Evolutionary conservation across 2,329 filamentous ascomycete species (phyloP).

Genomic region (Bimuria novae-zelandiae): DNA sequence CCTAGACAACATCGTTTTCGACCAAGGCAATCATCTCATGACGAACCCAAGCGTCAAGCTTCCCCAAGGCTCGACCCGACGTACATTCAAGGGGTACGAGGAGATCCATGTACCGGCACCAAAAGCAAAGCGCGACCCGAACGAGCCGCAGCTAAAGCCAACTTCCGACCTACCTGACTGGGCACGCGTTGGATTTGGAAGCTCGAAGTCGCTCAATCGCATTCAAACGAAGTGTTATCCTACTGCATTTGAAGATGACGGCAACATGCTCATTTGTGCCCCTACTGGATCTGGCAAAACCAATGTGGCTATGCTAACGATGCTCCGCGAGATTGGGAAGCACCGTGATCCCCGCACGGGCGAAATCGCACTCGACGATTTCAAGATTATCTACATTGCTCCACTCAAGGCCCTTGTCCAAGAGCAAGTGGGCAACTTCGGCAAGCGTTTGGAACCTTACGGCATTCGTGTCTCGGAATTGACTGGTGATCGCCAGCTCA

Average conservation of each 20-base stretch:
- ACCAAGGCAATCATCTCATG: slow-evolving; percentile 98
- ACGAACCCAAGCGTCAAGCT: slow-evolving; percentile 96
- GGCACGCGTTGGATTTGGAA: slow-evolving; percentile 84
- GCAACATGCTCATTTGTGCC: slow-evolving; percentile 97
- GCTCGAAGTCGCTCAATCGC: slow-evolving; percentile 85
- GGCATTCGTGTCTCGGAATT: slow-evolving; percentile 94
- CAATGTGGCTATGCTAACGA: slow-evolving; percentile 96
- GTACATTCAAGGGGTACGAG: slow-evolving; percentile 96
- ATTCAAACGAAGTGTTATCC: slow-evolving; percentile 95
- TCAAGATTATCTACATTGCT: slow-evolving; percentile 98
- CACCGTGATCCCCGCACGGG: slow-evolving; percentile 86
- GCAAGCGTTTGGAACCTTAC: slow-evolving; percentile 85
- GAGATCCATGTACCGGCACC: slow-evolving; percentile 96
- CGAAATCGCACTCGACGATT: slow-evolving; percentile 93
- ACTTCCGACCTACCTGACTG: slow-evolving; percentile 90
- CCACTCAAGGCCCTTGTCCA: slow-evolving; percentile 94
- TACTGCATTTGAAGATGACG: slow-evolving; percentile 88
- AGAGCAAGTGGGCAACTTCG: slow-evolving; percentile 97
- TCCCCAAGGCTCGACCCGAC: slow-evolving; percentile 91
- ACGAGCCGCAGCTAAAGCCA: slow-evolving; percentile 75
- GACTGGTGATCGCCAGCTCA: slow-evolving; percentile 96
- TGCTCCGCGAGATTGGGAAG: slow-evolving; percentile 95
- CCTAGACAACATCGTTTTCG: slow-evolving; percentile 93
- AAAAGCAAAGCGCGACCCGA: slow-evolving; percentile 80
- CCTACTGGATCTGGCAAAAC: slow-evolving; percentile 98